Evolutionary conservation across 345 rosid species (phyloP).

Genomic region (Aquilaria yunnanensis): DNA sequence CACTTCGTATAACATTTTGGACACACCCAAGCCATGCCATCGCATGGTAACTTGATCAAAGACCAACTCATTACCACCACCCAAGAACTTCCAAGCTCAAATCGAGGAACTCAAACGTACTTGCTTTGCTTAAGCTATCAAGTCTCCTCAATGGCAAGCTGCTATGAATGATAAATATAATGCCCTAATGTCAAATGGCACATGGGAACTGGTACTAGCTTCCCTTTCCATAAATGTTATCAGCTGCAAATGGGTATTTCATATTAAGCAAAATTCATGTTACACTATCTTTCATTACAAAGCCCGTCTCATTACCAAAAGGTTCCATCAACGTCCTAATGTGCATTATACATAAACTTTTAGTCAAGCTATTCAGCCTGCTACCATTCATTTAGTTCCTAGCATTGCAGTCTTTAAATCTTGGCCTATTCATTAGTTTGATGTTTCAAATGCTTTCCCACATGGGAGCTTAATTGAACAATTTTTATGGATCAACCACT

Average conservation of each 20-base stretch:
- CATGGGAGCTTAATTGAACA: not conserved
- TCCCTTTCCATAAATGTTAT: not conserved
- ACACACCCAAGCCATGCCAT: no score
- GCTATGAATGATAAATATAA: not conserved
- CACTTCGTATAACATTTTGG: no score
- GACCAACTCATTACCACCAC: not conserved
- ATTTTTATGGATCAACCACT: not conserved
- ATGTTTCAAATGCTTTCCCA: not conserved
- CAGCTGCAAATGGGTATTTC: not conserved
- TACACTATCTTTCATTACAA: not conserved
- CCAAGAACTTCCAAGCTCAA: not conserved
- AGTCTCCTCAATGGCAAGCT: not conserved
- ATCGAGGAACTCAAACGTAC: not conserved
- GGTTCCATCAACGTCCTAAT: slow-evolving; percentile 1
- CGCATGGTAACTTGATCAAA: not conserved
- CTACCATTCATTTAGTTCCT: not conserved
- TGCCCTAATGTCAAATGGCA: not conserved
- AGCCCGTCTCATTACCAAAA: not conserved
- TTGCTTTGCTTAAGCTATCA: not conserved
- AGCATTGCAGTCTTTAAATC: not conserved
- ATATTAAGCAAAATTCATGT: not conserved
- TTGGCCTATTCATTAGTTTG: not conserved
- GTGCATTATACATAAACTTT: not conserved
- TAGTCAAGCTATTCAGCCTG: not conserved
- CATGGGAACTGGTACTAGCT: not conserved